Base-by-base conservation (phyloP, 192 early-diverging fungal species). In the Umbelopsis sp. region DNA sequence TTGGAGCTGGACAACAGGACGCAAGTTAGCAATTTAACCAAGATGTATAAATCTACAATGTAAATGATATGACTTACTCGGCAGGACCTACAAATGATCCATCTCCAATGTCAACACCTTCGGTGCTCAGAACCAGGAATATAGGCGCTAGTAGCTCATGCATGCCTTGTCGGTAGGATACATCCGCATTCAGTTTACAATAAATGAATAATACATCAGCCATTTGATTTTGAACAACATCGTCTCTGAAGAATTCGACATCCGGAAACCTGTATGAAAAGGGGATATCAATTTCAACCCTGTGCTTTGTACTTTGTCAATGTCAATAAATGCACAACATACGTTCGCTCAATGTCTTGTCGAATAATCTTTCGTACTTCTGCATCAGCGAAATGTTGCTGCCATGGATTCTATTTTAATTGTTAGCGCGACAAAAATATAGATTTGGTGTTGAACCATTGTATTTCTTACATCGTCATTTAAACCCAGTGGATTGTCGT, bases 101-200 rank as follows among this genome's bases (percentile, higher is more conserved):
- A 38, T 75, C 31, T 51, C 44, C 44, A 32, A 68, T 53, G 67
- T 83, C 84, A 17, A 88, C 31, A 68, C 84, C 81, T 67, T 98
- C 97, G 7, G 75, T 50, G 25, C 95, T 85, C 22, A 98, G 88
- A 0, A 91, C 89, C 80, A 89, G 79, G 20, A 94, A 87, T 21
- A 97, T 81, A 22, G 94, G 92, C 0, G 94, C 97, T 16, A 96
- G 76, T 26, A 99, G 71, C 77, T 99, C 97, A 74, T 99, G 97
- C 97, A 99, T 99, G 31, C 97, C 97, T 77, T 99, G 97, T 45
- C 97, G 88, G 81, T 99, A 99, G 20, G 91, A 91, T n/a, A 97
- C 85, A 34, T 89, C 90, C 16, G 85, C 82, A 72, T 99, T 91
- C 75, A 95, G 83, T 74, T 96, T 95, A 79, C 92, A 93, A 76